A percentile compares a stretch with the other conserved stretches of the same genome.
Evolutionary conservation across 2,329 filamentous ascomycete genomes (phyloP).

Genomic region (Coniochaeta pulveracea): DNA sequence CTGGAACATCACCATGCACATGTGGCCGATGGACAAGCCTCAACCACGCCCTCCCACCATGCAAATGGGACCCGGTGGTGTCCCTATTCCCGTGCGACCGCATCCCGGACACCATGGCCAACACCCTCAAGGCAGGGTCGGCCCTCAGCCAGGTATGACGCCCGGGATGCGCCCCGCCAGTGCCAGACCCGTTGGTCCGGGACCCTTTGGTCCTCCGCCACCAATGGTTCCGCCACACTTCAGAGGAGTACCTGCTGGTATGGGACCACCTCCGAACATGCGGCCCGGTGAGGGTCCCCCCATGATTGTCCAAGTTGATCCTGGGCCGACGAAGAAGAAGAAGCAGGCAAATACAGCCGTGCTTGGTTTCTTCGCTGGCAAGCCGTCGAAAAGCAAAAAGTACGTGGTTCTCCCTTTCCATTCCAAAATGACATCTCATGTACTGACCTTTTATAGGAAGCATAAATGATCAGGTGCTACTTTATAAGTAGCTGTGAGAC

Average conservation of each 20-base stretch:
- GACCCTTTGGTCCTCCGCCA: conserved; percentile 1
- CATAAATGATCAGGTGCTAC: no score
- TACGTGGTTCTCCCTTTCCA: conserved; percentile 13
- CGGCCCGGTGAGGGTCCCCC: neutral
- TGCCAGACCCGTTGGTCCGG: conserved; percentile 1
- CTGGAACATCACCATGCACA: conserved; percentile 49
- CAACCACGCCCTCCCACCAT: conserved; percentile 10
- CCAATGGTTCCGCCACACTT: conserved; percentile 9
- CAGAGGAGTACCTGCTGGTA: neutral
- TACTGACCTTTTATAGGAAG: no score
- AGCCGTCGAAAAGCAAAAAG: conserved; percentile 19
- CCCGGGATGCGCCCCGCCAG: conserved; percentile 3
- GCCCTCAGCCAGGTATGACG: conserved; percentile 4
- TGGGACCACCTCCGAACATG: conserved; percentile 1
- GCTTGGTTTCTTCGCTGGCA: conserved; percentile 21
- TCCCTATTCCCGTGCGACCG: conserved; percentile 6
- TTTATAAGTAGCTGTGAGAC: no score
- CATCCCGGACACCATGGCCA: conserved; percentile 1
- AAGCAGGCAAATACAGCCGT: conserved; percentile 15
- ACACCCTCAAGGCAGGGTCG: conserved; percentile 2
- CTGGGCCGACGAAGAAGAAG: conserved; percentile 16
- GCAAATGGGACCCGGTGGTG: conserved; percentile 8
- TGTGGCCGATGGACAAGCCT: conserved; percentile 45
- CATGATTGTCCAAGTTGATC: conserved; percentile 14
- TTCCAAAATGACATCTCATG: no score